Percentiles rank a stretch among this genome's conserved stretches.
These are phyloP conservation scores for Botryotinia narcissicola DNA, from an alignment of 2,329 filamentous ascomycete species.

Conservation along the genomic window DNA sequence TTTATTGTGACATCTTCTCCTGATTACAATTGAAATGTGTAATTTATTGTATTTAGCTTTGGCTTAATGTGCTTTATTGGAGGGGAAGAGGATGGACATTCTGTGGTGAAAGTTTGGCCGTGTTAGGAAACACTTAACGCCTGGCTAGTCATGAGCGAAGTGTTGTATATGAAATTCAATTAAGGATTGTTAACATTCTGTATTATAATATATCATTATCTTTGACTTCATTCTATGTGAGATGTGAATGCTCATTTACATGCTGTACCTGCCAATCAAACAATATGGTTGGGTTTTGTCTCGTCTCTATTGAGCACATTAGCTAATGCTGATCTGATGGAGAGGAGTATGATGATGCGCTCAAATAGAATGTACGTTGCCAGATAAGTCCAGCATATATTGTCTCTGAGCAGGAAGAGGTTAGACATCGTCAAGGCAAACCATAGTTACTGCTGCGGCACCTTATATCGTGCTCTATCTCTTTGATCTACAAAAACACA, in stretches of 20 bases:
- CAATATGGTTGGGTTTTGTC: neutral
- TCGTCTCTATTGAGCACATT: neutral
- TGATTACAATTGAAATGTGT: neutral
- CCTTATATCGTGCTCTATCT: neutral
- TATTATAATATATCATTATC: neutral
- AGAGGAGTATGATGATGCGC: neutral
- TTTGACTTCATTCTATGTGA: neutral
- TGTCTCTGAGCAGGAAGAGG: neutral
- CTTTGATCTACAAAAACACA: neutral
- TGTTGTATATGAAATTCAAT: neutral
- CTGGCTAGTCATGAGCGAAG: neutral
- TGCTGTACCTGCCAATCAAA: neutral
- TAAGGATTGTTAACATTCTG: neutral
- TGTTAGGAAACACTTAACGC: neutral
- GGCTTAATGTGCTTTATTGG: neutral
- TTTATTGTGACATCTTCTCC: neutral
- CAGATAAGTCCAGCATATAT: neutral
- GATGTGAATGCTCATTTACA: neutral
- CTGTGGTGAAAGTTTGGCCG: neutral
- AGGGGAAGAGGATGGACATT: neutral
- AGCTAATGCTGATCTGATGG: neutral
- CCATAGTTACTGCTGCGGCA: too few relatives aligned
- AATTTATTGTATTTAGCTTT: constrained; percentile 1
- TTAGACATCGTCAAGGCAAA: neutral
- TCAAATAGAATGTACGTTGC: neutral